phyloP scores from a whole-genome alignment of 148 eudicot genomes.

The Salicornia ramosissima region DNA sequence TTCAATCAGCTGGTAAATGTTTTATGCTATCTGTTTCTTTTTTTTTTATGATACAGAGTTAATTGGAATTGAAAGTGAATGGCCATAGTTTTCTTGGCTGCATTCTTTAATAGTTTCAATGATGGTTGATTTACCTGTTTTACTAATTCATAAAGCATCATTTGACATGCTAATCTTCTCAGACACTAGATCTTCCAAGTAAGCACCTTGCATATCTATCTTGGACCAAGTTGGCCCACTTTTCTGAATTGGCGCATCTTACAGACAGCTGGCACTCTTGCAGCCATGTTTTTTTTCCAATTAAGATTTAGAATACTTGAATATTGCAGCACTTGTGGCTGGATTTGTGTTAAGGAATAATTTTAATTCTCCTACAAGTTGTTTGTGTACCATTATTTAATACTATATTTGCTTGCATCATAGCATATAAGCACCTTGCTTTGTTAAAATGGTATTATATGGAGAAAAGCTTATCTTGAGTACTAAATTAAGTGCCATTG shows the following conservation, averaged over 20 bases:
- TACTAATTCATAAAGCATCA: slow-evolving; percentile 5
- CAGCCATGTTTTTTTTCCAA: slow-evolving; percentile 27
- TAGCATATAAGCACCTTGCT: slow-evolving; percentile 10
- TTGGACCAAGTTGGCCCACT: slow-evolving; percentile 16
- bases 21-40: not conserved
- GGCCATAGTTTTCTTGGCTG: slow-evolving; percentile 1
- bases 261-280: slow-evolving; percentile 29
- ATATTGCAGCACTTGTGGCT: slow-evolving; percentile 9
- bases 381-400: slow-evolving; percentile 18
- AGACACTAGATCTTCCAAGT: slow-evolving; percentile 25
- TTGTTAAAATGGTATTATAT: not conserved
- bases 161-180: slow-evolving; percentile 11
- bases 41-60: not conserved
- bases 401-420: slow-evolving; percentile 22
- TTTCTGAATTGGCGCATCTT: slow-evolving; percentile 14
- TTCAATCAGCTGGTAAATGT: slow-evolving; percentile 20
- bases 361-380: not conserved
- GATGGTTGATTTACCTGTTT: not conserved
- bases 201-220: slow-evolving; percentile 14
- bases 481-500: slow-evolving; percentile 15
- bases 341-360: slow-evolving; percentile 12
- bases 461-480: slow-evolving; percentile 18
- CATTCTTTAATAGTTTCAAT: slow-evolving; percentile 9
- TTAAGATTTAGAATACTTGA: slow-evolving; percentile 1
- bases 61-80: not conserved